phyloP scores from a whole-genome alignment of 1,139 yeast species.

The Debaryomyces udenii region DNA sequence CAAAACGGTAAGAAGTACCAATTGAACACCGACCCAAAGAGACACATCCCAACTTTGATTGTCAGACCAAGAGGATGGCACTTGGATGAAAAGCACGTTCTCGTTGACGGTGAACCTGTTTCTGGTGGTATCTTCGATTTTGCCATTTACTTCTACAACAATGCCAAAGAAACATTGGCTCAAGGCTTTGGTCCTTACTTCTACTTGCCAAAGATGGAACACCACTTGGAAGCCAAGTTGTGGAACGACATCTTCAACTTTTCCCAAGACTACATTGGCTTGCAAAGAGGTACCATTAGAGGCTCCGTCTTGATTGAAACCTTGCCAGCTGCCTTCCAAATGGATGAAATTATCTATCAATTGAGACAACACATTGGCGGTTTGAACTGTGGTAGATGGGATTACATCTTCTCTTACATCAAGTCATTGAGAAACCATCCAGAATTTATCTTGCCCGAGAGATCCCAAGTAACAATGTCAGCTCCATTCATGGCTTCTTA shows the following conservation, averaged over 20 bases:
- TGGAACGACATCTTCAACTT: slow-evolving; percentile 78
- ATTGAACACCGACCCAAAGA: slow-evolving; percentile 54
- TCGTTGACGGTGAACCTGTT: slow-evolving; percentile 75
- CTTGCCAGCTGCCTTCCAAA: slow-evolving; percentile 75
- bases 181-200: slow-evolving; percentile 78
- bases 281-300: slow-evolving; percentile 73
- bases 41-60: slow-evolving; percentile 72
- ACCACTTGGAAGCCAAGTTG: slow-evolving; percentile 74
- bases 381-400: slow-evolving; percentile 84
- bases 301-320: slow-evolving; percentile 82
- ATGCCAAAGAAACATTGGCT: slow-evolving; percentile 60
- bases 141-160: slow-evolving; percentile 75
- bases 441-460: slow-evolving; percentile 68
- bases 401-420: slow-evolving; percentile 73
- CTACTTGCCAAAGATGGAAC: slow-evolving; percentile 81
- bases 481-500: slow-evolving; percentile 77
- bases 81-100: slow-evolving; percentile 70
- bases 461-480: slow-evolving; percentile 73
- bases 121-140: slow-evolving; percentile 78
- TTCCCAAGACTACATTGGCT: slow-evolving; percentile 66
- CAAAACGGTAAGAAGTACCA: slow-evolving; percentile 64
- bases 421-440: slow-evolving; percentile 67
- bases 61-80: slow-evolving; percentile 92
- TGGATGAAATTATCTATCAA: slow-evolving; percentile 80
- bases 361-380: slow-evolving; percentile 76